Conservation (phyloP, 2,329 filamentous ascomycete genomes). For the Bretziella fagacearum region DNA sequence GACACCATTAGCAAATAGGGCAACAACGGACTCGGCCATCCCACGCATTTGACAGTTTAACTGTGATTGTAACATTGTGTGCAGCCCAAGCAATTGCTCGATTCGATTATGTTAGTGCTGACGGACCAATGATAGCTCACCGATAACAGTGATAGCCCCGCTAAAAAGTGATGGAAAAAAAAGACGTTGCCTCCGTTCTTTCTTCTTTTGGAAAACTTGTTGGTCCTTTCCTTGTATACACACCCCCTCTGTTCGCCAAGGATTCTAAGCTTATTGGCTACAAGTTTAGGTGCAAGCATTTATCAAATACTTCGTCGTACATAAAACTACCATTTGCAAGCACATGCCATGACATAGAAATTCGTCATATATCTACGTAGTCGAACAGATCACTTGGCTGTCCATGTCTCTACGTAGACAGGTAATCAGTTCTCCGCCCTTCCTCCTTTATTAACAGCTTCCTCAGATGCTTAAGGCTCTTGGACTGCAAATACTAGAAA, state of each 20-base stretch:
- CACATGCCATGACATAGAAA: no score
- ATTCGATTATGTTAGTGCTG: conserved; percentile 5
- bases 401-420: no score
- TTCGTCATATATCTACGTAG: background rate
- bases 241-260: background rate
- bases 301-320: background rate
- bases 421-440: background rate
- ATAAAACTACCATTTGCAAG: background rate
- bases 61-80: no score
- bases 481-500: no score
- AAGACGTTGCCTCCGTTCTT: background rate
- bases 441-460: no score
- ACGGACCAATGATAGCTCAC: background rate
- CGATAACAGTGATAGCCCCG: background rate
- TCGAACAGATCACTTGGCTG: no score
- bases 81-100: conserved; percentile 1
- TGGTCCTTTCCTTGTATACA: no score
- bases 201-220: background rate
- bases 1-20: background rate
- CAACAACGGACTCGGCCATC: background rate
- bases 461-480: background rate
- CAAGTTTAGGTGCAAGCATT: background rate
- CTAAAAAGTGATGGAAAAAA: background rate
- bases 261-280: background rate
- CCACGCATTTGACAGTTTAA: background rate